Base-by-base conservation (phyloP, 225 moss, liverwort and hornwort genomes). In the Straminergon stramineum region DNA sequence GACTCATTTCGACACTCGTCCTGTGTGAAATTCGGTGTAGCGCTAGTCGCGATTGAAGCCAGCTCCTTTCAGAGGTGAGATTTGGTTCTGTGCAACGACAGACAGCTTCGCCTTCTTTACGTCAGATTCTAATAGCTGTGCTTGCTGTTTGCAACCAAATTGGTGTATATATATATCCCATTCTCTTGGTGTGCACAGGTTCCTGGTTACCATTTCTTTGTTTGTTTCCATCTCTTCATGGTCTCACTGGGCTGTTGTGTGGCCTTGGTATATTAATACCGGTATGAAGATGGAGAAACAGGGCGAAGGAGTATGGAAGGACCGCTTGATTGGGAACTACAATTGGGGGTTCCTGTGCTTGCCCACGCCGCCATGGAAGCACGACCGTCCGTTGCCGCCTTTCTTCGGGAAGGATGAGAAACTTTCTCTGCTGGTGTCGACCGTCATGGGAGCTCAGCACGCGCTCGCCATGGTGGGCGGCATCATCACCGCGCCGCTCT, bases 391-490 rank as follows among this genome's bases (percentile, higher is more conserved):
- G 11, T 69, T 93, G 75, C 96, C 97, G 31, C 99, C 97, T 22
- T 99, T 99, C 90, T 99, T 82, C 82, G 94, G 88, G 87, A 96
- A 92, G 81, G 96, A 99, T 90, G 96, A 96, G 4, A 96, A 96
- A 82, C 88, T 99, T 39, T 94, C 99, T 6, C 5, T 96, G 24
- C 84, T 96, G 53, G 84, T 99, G 26, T 87, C 99, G 16, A 1
- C 82, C 37, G 92, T 96, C 70, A 99, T 99, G 99, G 99, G 99
- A 52, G 94, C 94, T 30, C 99, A 99, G 87, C 99, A 99, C 82
- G 96, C 97, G 51, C 95, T 99, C 30, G 95, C 99, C 81, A 99
- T 99, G 99, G 97, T 97, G 45, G 98, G 95, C 78, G 98, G 95
- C n/a, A 95, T 98, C 78, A 97, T 98, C 87, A 95, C 95, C 61